A percentile compares a stretch with the other conserved stretches of the same genome.
Conservation (phyloP, 2,329 filamentous ascomycete species). For the Fusarium sp. region DNA sequence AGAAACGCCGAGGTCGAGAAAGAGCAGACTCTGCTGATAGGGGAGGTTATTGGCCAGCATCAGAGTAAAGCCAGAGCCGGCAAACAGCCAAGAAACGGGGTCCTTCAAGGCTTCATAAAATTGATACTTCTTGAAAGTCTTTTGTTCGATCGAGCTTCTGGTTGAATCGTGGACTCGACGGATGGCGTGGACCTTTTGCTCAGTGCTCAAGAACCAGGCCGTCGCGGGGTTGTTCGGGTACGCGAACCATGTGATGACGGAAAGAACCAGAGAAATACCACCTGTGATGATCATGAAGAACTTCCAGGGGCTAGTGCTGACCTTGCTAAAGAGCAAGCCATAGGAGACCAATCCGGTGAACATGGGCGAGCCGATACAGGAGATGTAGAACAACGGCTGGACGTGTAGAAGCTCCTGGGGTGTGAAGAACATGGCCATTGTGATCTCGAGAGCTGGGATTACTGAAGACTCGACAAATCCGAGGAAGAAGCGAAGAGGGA, state of each 20-base stretch:
- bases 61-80: conserved; percentile 47
- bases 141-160: conserved; percentile 51
- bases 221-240: conserved; percentile 29
- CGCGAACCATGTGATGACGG: conserved; percentile 24
- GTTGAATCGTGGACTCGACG: conserved; percentile 46
- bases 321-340: conserved; percentile 25
- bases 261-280: conserved; percentile 23
- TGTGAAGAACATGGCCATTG: conserved; percentile 11
- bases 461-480: not conserved
- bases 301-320: conserved; percentile 26
- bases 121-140: conserved; percentile 50
- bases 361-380: conserved; percentile 32
- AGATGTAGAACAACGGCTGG: conserved; percentile 30
- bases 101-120: conserved; percentile 48
- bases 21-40: conserved; percentile 49
- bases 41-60: conserved; percentile 55
- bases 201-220: conserved; percentile 39
- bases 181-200: conserved; percentile 47
- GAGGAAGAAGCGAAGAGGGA: not conserved
- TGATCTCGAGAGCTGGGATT: conserved; percentile 1
- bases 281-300: conserved; percentile 35
- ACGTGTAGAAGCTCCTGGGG: conserved; percentile 25
- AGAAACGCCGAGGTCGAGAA: conserved; percentile 29
- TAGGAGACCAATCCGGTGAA: conserved; percentile 30
- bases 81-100: conserved; percentile 48